Base-by-base conservation (phyloP, 169 alveolate species). In the Eimeria praecox region DNA sequence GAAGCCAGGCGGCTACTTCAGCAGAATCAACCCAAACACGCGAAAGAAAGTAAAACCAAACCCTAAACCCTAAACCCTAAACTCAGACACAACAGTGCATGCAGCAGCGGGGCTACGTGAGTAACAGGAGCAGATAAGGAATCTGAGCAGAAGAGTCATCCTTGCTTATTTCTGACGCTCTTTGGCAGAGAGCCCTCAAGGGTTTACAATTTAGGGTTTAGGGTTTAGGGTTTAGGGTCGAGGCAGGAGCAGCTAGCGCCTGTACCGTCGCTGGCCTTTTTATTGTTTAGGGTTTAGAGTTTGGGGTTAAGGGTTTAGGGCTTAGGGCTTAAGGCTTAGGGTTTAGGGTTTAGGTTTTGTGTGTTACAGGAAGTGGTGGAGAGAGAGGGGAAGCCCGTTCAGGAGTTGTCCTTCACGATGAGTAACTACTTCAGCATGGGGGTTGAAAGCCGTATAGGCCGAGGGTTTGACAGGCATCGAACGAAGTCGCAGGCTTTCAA, bases 361-460 rank as follows among this genome's bases (percentile, higher is more conserved):
- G 9, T 30, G 9, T 30, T 33, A 35, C 78, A 96, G 97, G 94
- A 96, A 88, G 95, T 95, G 22, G 69, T 97, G 33, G 56, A 75
- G 22, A 95, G 77, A 59, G 90, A 16, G 20, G 90, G 87, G n/a
- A 92, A 95, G 42, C 73, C 96, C 54, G 90, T 94, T 42, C 46
- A 42, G 85, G 24, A 27, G 73, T 38, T 95, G 59, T 3, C 54
- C 30, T 85, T 91, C 89, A 54, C 89, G 16, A 97, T 98, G 98
- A 95, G 98, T 38, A 98, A 98, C 94, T 98, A 98, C 95, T 98
- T 98, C 95, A 97, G 98, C 97, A 54, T 83, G 77, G 99, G 99
- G 30, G 97, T 98, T 62, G 99, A 98, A 97, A 98, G 99, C 56
- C 97, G 99, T 94, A 97, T 98, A 62, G 99, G 99, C 12, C 89